Evolutionary conservation across 2,329 filamentous ascomycete species (phyloP), one percentile per base, ranked within the genome.

Genomic region (Tolypocladium ovalisporum): DNA sequence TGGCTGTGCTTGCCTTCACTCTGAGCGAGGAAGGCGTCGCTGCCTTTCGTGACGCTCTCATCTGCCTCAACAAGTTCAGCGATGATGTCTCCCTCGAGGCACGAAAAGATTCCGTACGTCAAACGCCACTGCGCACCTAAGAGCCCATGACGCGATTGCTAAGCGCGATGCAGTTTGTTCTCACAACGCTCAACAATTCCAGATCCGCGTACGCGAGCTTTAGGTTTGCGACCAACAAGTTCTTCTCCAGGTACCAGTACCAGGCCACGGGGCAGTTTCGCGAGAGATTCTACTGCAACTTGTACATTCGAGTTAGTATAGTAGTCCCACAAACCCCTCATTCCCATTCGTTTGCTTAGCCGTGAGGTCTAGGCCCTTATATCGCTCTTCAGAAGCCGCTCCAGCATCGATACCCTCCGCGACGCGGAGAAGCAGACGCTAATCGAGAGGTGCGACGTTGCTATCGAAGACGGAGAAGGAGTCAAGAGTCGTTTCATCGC

Each of bases 161-260:
- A 19, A 17, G 12, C 17, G 10, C 40, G 7, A 24, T 52, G 39
- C 54, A 89, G 88, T 80, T 93, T 62, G 78, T 86, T 5, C 76
- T 93, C 56, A 90, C 87, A 17, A 84, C 88, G 17, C 75, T 93
- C 61, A 93, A 93, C 68, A 81, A 82, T n/a, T 89, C 88, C 57
- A 90, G 89, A 67, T 90, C 89, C 4, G 88, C 87, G 22, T 92
- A 92, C 69, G 85, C 86, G 32, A 87, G 86, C 58, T 86, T 90
- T 65, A 80, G 81, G 9, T 83, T 92, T 56, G 77, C 86, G 49
- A 79, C 82, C 44, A 81, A 76, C 62, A 79, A 82, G 42, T 92
- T 92, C 74, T 91, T 91, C 72, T 81, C 85, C 8, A 81, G 80
- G 39, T 93, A 91, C 71, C 79, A 82, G 55, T 93, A 84, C 64